Evolutionary conservation across 2,329 filamentous ascomycete genomes (phyloP).

Genomic region (Colletotrichum sp.): DNA sequence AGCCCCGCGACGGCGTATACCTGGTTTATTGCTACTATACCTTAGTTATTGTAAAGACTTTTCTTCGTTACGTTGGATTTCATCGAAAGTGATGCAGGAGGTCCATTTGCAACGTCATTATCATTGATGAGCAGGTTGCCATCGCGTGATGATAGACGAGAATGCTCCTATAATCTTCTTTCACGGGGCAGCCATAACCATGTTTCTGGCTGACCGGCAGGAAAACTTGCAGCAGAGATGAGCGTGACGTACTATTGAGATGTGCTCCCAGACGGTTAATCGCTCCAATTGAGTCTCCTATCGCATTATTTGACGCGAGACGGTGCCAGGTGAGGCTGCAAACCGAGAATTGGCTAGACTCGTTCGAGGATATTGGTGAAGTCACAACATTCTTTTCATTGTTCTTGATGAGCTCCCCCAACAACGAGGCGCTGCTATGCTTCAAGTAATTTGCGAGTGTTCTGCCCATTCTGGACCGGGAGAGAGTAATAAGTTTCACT

Average conservation of each 20-base stretch:
- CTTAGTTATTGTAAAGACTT: not conserved
- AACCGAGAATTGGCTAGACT: not conserved
- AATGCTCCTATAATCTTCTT: not conserved
- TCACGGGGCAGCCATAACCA: not conserved
- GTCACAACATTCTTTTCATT: not conserved
- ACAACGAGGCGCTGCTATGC: not conserved
- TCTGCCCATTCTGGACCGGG: not conserved
- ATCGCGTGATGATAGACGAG: not conserved
- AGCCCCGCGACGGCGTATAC: slow-evolving; percentile 10
- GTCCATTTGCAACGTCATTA: not conserved
- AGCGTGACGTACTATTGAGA: not conserved
- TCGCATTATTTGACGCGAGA: not conserved
- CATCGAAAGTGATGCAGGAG: not conserved
- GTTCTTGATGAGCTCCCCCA: not conserved
- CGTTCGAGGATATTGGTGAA: not conserved
- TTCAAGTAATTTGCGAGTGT: not conserved
- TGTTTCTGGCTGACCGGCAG: not conserved
- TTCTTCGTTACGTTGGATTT: not conserved
- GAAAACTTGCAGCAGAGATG: not conserved
- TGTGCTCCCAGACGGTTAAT: not conserved
- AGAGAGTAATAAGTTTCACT: not conserved
- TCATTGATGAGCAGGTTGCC: not conserved
- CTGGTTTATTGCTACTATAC: slow-evolving; percentile 5
- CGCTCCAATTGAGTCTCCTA: not conserved
- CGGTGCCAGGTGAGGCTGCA: not conserved